Evolutionary conservation across 805 yeast genomes (phyloP).

Genomic region (Naumovozyma dairenensis): DNA sequence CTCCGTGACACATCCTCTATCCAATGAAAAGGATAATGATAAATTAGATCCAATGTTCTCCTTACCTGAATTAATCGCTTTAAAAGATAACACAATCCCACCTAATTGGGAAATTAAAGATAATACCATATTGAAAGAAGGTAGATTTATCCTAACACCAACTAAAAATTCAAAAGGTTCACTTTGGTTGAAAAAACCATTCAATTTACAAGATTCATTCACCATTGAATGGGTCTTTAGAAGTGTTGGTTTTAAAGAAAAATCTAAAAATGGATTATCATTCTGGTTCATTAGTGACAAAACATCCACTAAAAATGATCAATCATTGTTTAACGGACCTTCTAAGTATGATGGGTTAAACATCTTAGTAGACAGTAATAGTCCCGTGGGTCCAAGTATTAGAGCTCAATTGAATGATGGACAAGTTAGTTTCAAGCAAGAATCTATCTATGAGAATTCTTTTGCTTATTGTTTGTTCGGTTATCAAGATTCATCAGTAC

Average conservation of each 20-base stretch:
- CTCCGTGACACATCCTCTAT: not conserved
- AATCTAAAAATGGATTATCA: slow-evolving; percentile 47
- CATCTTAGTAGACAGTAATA: slow-evolving; percentile 44
- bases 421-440: slow-evolving; percentile 23
- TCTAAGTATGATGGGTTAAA: slow-evolving; percentile 53
- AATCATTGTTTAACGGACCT: slow-evolving; percentile 46
- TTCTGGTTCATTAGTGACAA: slow-evolving; percentile 40
- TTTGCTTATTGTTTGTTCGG: slow-evolving; percentile 49
- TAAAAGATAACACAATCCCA: slow-evolving; percentile 7
- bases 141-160: slow-evolving; percentile 46
- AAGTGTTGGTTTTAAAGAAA: slow-evolving; percentile 43
- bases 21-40: not conserved
- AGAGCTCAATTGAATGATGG: slow-evolving; percentile 58
- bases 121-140: slow-evolving; percentile 36
- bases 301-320: slow-evolving; percentile 14
- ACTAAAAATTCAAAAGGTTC: slow-evolving; percentile 33
- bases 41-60: slow-evolving; percentile 9
- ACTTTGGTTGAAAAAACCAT: slow-evolving; percentile 34
- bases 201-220: slow-evolving; percentile 33
- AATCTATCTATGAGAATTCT: slow-evolving; percentile 26
- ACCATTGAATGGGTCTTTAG: slow-evolving; percentile 56
- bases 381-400: slow-evolving; percentile 40
- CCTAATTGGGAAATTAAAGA: slow-evolving; percentile 33
- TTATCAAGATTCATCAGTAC: slow-evolving; percentile 62
- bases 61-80: slow-evolving; percentile 31